Conservation (phyloP, 2,329 filamentous ascomycete genomes). For the Samsoniella hepiali region DNA sequence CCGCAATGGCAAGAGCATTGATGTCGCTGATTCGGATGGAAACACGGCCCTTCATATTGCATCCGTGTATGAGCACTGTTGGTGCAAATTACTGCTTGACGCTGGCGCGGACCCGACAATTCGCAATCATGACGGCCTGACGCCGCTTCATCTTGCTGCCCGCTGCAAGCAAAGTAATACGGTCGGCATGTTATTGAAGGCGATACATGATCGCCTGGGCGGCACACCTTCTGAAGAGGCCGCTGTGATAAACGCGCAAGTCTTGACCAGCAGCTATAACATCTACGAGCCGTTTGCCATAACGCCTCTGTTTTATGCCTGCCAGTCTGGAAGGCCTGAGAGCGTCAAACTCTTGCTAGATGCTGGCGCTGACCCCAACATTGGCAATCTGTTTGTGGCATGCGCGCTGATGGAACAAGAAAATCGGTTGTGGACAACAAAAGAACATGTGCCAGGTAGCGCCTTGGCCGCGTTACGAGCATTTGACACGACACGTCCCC, state of each 20-base stretch:
- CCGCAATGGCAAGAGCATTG: not conserved
- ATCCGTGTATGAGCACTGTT: not conserved
- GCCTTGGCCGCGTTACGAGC: not conserved
- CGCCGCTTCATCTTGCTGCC: slow-evolving; percentile 39
- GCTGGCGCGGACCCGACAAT: slow-evolving; percentile 35
- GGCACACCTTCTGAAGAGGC: not conserved
- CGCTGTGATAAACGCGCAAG: slow-evolving; percentile 4
- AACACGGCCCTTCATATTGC: slow-evolving; percentile 13
- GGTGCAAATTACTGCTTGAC: slow-evolving; percentile 29
- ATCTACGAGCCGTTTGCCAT: not conserved
- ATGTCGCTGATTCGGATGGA: not conserved
- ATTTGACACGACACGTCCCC: slow-evolving; percentile 1
- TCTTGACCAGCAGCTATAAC: not conserved
- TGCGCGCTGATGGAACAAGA: slow-evolving; percentile 23
- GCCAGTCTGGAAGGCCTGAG: slow-evolving; percentile 26
- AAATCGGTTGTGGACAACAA: slow-evolving; percentile 9
- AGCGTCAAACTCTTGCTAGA: slow-evolving; percentile 28
- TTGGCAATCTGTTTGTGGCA: slow-evolving; percentile 20
- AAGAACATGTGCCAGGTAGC: not conserved
- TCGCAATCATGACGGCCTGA: slow-evolving; percentile 33
- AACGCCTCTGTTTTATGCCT: slow-evolving; percentile 28
- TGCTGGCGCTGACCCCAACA: slow-evolving; percentile 24
- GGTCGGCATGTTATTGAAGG: slow-evolving; percentile 30
- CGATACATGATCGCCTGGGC: not conserved
- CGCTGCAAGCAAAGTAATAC: slow-evolving; percentile 32